A percentile compares a stretch with the other conserved stretches of the same genome.
Evolutionary conservation across 192 early-diverging fungal species (phyloP).

Genomic region (Coemansia sp.): DNA sequence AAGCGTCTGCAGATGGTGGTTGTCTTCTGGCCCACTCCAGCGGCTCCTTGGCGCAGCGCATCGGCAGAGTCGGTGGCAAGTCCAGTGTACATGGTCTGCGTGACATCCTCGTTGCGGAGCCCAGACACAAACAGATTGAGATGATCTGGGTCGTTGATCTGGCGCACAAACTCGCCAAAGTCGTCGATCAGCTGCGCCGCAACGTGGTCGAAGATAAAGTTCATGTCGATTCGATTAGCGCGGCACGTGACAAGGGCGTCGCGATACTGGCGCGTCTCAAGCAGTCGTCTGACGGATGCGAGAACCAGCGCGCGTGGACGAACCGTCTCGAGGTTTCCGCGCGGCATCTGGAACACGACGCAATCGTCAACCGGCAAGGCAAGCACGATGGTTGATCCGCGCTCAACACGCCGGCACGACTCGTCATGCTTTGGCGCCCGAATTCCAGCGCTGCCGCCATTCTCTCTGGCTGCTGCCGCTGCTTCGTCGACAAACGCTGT

Average conservation of each 20-base stretch:
- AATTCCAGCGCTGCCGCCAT: neutral
- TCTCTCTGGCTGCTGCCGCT: neutral
- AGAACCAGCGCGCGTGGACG: slow-evolving; percentile 88
- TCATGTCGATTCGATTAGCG: slow-evolving; percentile 91
- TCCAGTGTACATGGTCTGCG: slow-evolving; percentile 73
- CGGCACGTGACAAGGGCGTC: slow-evolving; percentile 82
- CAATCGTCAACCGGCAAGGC: slow-evolving; percentile 69
- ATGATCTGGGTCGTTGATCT: slow-evolving; percentile 79
- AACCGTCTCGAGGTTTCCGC: slow-evolving; percentile 95
- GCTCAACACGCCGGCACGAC: slow-evolving; percentile 76
- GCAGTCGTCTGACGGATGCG: slow-evolving; percentile 61
- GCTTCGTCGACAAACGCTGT: slow-evolving; percentile 13
- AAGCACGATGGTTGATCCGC: slow-evolving; percentile 84
- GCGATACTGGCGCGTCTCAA: slow-evolving; percentile 69
- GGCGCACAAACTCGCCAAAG: slow-evolving; percentile 69
- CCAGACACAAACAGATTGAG: slow-evolving; percentile 89
- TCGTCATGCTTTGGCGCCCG: slow-evolving; percentile 24
- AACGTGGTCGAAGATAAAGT: slow-evolving; percentile 82
- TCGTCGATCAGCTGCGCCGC: slow-evolving; percentile 68
- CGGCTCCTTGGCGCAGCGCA: neutral
- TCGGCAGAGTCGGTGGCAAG: slow-evolving; percentile 10
- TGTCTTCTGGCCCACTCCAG: slow-evolving; percentile 58
- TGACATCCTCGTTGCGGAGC: slow-evolving; percentile 83
- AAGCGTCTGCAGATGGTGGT: slow-evolving; percentile 73
- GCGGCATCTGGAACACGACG: slow-evolving; percentile 80